A percentile compares a stretch with the other conserved stretches of the same genome.
Evolutionary conservation across 768 basidiomycete species (phyloP).

Genomic region (Pleurotus eryngii): DNA sequence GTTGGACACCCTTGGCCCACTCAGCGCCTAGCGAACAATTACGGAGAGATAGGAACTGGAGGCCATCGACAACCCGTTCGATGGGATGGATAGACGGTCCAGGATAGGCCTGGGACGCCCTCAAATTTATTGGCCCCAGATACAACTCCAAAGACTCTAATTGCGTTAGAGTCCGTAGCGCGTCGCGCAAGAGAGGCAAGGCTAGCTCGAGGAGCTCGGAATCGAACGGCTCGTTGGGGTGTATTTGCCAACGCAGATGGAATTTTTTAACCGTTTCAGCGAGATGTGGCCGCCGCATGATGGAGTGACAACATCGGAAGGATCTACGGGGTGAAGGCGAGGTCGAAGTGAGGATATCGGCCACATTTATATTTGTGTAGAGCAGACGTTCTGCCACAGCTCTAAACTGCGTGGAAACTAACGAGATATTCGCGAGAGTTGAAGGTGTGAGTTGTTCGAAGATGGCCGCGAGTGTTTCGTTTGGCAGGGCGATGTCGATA

Average conservation of each 20-base stretch:
- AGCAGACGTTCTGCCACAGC: conserved; percentile 58
- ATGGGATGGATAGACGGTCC: conserved; percentile 35
- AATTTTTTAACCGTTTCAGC: conserved; percentile 41
- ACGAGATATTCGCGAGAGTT: conserved; percentile 36
- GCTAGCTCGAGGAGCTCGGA: conserved; percentile 30
- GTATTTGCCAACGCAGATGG: conserved; percentile 53
- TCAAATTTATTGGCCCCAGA: conserved; percentile 42
- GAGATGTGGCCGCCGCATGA: conserved; percentile 44
- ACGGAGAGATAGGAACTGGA: conserved; percentile 37
- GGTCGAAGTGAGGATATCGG: conserved; percentile 41
- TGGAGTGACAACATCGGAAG: conserved; percentile 49
- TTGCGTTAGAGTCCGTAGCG: conserved; percentile 30
- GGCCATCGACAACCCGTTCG: conserved; percentile 39
- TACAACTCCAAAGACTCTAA: conserved; percentile 57
- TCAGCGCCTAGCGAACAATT: conserved; percentile 44
- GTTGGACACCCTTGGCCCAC: conserved; percentile 36
- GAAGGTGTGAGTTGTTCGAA: conserved; percentile 35
- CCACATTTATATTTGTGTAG: conserved; percentile 49
- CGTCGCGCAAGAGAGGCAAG: conserved; percentile 36
- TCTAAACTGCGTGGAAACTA: conserved; percentile 45
- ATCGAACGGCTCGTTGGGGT: conserved; percentile 24
- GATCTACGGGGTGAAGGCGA: conserved; percentile 41
- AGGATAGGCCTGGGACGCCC: conserved; percentile 10
- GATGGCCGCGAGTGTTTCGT: conserved; percentile 52
- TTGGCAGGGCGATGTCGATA: conserved; percentile 39